Conservation (phyloP, 495 filamentous ascomycete species). For the Penicillium odoratum region DNA sequence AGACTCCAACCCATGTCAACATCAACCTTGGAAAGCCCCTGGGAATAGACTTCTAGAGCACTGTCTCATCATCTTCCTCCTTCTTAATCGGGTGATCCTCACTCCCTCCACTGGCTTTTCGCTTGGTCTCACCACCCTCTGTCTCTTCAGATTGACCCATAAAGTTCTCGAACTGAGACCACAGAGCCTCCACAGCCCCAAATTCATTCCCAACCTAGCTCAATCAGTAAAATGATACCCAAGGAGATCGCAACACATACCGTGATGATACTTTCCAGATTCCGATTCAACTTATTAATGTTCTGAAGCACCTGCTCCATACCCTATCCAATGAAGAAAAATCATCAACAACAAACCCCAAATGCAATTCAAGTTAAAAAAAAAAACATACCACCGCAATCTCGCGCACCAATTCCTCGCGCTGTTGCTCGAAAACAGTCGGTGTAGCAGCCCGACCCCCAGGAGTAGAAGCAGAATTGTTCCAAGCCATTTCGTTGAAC, state of each 20-base stretch:
- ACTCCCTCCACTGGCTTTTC: conserved; percentile 31
- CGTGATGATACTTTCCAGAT: conserved; percentile 86
- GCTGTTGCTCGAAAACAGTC: conserved; percentile 75
- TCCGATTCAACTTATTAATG: conserved; percentile 92
- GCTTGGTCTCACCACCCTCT: conserved; percentile 25
- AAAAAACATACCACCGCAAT: conserved; percentile 65
- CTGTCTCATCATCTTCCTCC: conserved; percentile 14
- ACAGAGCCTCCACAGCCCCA: conserved; percentile 90
- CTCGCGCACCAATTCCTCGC: conserved; percentile 71
- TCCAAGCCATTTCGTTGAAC: conserved; percentile 20
- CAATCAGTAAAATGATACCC: conserved; percentile 4
- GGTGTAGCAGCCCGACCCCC: conserved; percentile 34
- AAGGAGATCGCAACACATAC: conserved; percentile 45
- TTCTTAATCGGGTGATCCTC: conserved; percentile 25
- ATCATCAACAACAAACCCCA: background rate
- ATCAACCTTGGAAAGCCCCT: background rate
- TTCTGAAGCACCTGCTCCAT: conserved; percentile 95
- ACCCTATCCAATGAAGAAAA: conserved; percentile 49
- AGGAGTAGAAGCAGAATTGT: conserved; percentile 27
- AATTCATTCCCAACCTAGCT: conserved; percentile 91
- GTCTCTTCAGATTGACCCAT: conserved; percentile 72
- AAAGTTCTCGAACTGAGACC: conserved; percentile 95
- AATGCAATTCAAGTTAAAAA: background rate
- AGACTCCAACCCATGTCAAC: background rate
- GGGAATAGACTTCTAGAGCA: background rate